Conservation (phyloP, 2,329 filamentous ascomycete species). For the Botryotinia narcissicola region DNA sequence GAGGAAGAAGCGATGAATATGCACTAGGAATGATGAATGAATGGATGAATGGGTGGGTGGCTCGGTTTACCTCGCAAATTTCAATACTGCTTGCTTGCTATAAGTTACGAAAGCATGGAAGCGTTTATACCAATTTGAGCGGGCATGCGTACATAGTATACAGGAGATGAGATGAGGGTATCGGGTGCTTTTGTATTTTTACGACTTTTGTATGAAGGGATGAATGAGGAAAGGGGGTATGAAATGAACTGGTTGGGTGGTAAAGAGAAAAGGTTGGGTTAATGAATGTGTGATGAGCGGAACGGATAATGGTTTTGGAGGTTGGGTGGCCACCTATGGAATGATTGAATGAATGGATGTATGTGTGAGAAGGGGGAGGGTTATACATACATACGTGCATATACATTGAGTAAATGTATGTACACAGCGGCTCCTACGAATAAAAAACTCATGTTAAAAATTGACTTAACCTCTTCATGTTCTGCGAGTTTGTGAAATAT, state of each 20-base stretch:
- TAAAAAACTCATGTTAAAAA: not conserved
- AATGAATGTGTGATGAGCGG: slow-evolving; percentile 3
- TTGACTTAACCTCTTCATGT: not conserved
- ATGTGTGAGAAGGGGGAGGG: not conserved
- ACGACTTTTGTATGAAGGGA: not conserved
- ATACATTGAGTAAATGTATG: not conserved
- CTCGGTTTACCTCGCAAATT: not conserved
- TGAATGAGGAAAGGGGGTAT: not conserved
- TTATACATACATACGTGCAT: not conserved
- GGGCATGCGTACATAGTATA: not conserved
- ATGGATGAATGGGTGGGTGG: not conserved
- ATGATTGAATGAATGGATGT: not conserved
- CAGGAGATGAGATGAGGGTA: not conserved
- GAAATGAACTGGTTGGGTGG: not conserved
- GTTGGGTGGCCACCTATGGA: not conserved
- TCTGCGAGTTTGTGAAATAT: not conserved
- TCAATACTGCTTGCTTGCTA: not conserved
- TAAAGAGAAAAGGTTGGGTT: not conserved
- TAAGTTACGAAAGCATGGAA: not conserved
- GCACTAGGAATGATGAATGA: not conserved
- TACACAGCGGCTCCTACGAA: not conserved
- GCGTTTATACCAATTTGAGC: not conserved
- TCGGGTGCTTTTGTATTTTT: not conserved
- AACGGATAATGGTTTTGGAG: not conserved
- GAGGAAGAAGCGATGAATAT: not conserved